A percentile compares a stretch with the other conserved stretches of the same genome.
These are phyloP conservation scores for Fusarium anthophilum DNA, from an alignment of 2,329 filamentous ascomycete genomes.

Conservation along the genomic window DNA sequence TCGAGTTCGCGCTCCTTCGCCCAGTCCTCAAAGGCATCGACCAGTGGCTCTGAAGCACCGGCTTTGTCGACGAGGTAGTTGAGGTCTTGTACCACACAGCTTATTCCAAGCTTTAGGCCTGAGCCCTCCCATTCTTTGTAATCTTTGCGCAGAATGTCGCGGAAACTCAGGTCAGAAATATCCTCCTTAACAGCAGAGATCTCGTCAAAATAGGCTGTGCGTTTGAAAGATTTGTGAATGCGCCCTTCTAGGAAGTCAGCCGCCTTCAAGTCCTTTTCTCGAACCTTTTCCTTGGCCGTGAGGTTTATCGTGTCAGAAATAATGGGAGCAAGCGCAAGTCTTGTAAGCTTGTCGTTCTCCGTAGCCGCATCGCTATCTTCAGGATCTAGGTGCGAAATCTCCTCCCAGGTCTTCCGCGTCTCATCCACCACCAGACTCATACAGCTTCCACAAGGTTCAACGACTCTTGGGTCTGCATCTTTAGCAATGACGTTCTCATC, in stretches of 20 bases:
- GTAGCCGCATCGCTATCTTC: constrained; percentile 40
- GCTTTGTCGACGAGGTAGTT: constrained; percentile 67
- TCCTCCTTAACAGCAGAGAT: constrained; percentile 74
- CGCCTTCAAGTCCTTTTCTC: constrained; percentile 66
- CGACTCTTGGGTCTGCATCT: constrained; percentile 64
- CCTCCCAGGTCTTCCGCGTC: constrained; percentile 66
- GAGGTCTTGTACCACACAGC: constrained; percentile 71
- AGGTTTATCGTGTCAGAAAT: constrained; percentile 79
- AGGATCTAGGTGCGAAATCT: constrained; percentile 44
- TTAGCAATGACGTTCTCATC: constrained; percentile 69
- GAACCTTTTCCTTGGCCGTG: constrained; percentile 70
- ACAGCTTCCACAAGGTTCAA: constrained; percentile 77
- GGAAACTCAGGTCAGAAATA: constrained; percentile 66
- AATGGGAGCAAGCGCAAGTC: constrained; percentile 74
- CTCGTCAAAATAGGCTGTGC: constrained; percentile 65
- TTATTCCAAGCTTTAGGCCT: constrained; percentile 70
- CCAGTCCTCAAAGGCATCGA: constrained; percentile 61
- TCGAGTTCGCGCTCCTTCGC: constrained; percentile 67
- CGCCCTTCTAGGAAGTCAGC: constrained; percentile 66
- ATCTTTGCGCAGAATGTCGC: constrained; percentile 80
- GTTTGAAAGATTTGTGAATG: constrained; percentile 57
- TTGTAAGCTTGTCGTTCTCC: constrained; percentile 69
- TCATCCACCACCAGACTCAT: constrained; percentile 74
- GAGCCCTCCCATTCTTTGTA: constrained; percentile 81
- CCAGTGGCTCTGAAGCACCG: constrained; percentile 55